Conservation (phyloP, 805 yeast genomes). For the Sungouiella blattae region DNA sequence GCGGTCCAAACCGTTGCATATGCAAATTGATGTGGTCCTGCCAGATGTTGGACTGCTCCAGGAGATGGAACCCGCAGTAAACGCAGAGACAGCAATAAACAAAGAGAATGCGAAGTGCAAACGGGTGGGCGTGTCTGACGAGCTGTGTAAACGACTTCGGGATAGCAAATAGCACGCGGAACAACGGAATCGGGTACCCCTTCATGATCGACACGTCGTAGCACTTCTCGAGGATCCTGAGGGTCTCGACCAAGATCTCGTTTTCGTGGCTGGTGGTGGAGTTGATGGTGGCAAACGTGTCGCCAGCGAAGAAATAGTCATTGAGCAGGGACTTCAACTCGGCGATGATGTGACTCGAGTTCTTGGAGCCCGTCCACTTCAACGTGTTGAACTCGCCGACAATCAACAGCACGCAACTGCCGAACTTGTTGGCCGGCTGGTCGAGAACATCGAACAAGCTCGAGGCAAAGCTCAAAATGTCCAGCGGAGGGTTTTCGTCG, state of each 20-base stretch:
- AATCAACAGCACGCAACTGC: slow-evolving; percentile 3
- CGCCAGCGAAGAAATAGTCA: slow-evolving; percentile 3
- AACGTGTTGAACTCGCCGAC: slow-evolving; percentile 2
- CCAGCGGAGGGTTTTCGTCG: slow-evolving; percentile 15
- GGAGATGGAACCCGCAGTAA: slow-evolving; percentile 20
- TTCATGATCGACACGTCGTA: slow-evolving; percentile 10
- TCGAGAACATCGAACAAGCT: slow-evolving; percentile 14
- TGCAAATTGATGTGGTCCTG: slow-evolving; percentile 21
- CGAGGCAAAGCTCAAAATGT: slow-evolving; percentile 18
- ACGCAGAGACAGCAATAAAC: slow-evolving; percentile 18
- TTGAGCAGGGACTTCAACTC: slow-evolving; percentile 4
- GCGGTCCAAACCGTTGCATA: slow-evolving; percentile 2
- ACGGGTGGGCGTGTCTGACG: slow-evolving; percentile 18
- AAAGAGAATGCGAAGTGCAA: slow-evolving; percentile 25
- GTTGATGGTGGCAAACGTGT: slow-evolving; percentile 7
- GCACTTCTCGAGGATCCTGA: slow-evolving; percentile 13
- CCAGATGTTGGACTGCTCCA: slow-evolving; percentile 25
- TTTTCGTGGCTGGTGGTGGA: slow-evolving; percentile 7
- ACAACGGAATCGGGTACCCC: slow-evolving; percentile 31
- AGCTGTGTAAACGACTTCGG: slow-evolving; percentile 15
- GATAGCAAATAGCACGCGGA: slow-evolving; percentile 22
- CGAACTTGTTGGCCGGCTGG: slow-evolving; percentile 13
- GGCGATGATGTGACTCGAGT: background rate
- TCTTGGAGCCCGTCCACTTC: background rate
- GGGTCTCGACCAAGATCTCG: slow-evolving; percentile 3